Percentiles rank a stretch among this genome's conserved stretches.
These are phyloP conservation scores for Coleophoma cylindrospora DNA, from an alignment of 2,329 filamentous ascomycete genomes.

Conservation along the genomic window DNA sequence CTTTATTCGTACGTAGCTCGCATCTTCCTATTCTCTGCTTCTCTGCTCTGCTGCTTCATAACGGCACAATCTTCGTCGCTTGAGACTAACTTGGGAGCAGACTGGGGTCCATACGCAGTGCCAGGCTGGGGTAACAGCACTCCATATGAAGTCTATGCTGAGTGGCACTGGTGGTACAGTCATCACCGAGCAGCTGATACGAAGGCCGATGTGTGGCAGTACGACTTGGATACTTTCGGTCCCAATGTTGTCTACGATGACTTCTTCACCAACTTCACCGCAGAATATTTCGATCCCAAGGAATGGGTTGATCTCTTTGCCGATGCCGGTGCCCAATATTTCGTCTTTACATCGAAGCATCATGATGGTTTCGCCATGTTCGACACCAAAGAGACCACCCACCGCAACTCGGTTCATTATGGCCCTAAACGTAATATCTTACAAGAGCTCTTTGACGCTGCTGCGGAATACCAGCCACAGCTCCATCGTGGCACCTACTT, in stretches of 20 bases:
- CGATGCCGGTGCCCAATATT: constrained; percentile 43
- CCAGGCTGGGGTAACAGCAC: constrained; percentile 42
- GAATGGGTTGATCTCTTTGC: constrained; percentile 49
- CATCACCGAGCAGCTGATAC: constrained; percentile 34
- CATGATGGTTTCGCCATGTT: constrained; percentile 43
- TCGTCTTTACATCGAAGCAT: constrained; percentile 41
- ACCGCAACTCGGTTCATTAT: constrained; percentile 35
- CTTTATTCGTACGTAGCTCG: constrained; percentile 37
- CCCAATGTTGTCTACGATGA: constrained; percentile 49
- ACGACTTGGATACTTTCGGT: constrained; percentile 46
- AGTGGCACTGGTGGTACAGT: constrained; percentile 46
- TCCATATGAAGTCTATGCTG: constrained; percentile 31
- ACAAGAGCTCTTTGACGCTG: constrained; percentile 37
- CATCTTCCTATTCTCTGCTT: too few species aligned
- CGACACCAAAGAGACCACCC: constrained; percentile 31
- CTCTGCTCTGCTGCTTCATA: not conserved
- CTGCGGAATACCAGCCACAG: constrained; percentile 32
- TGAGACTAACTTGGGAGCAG: not conserved
- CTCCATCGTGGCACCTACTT: constrained; percentile 42
- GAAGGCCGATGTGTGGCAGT: constrained; percentile 38
- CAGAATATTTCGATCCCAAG: constrained; percentile 41
- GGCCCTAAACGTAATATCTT: constrained; percentile 36
- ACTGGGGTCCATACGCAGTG: constrained; percentile 52
- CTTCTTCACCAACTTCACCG: constrained; percentile 48
- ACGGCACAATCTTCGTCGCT: not conserved